A percentile compares a stretch with the other conserved stretches of the same genome.
Evolutionary conservation across 1,284 basidiomycete species (phyloP).

Genomic region (Hemileia vastatrix): DNA sequence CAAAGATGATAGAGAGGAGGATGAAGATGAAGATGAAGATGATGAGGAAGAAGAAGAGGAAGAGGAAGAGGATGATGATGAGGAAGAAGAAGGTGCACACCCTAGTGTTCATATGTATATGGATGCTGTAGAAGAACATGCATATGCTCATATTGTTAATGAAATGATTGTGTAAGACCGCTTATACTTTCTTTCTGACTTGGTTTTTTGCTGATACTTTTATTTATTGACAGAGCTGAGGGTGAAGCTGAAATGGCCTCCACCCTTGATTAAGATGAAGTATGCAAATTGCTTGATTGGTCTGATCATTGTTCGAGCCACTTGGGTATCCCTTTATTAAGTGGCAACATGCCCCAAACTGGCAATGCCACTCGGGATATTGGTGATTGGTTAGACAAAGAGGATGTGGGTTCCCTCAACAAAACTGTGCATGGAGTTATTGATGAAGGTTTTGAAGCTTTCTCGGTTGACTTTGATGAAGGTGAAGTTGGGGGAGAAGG

Average conservation of each 20-base stretch:
- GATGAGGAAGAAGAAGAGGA: slow-evolving; percentile 46
- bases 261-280: too few relatives aligned
- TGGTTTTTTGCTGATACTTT: too few relatives aligned
- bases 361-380: slow-evolving; percentile 10
- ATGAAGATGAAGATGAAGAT: slow-evolving; percentile 39
- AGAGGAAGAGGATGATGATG: slow-evolving; percentile 47
- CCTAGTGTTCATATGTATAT: too few relatives aligned
- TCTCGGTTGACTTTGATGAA: slow-evolving; percentile 20
- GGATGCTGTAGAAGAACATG: too few relatives aligned
- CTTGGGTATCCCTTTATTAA: slow-evolving; percentile 1
- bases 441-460: slow-evolving; percentile 16
- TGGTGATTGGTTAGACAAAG: slow-evolving; percentile 19
- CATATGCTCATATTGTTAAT: too few relatives aligned
- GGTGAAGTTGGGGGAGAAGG: slow-evolving; percentile 10
- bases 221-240: too few relatives aligned
- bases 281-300: too few relatives aligned
- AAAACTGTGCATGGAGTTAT: slow-evolving; percentile 11
- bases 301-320: too few relatives aligned
- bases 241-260: too few relatives aligned
- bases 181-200: too few relatives aligned
- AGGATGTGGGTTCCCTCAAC: slow-evolving; percentile 15
- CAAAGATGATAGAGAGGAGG: slow-evolving; percentile 32
- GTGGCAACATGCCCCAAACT: slow-evolving; percentile 10
- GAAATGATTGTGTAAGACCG: too few relatives aligned
- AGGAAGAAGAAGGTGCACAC: slow-evolving; percentile 47